A percentile compares a stretch with the other conserved stretches of the same genome.
phyloP scores from a whole-genome alignment of 345 rosid genomes.

The Eucalyptus pauciflora region DNA sequence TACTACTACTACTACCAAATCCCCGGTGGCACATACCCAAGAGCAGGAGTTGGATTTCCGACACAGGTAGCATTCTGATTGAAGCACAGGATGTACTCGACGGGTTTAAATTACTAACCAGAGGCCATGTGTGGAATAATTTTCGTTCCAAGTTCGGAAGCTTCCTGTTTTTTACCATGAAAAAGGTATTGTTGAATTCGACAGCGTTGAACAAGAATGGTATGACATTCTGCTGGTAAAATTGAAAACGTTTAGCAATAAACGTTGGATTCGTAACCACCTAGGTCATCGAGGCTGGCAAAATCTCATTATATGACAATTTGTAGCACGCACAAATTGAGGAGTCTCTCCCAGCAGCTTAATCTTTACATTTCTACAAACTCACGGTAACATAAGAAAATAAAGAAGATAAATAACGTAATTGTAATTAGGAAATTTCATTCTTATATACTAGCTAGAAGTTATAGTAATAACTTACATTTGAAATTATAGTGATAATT shows the following conservation, averaged over 20 bases:
- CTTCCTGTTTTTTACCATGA: background rate
- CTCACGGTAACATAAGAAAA: background rate
- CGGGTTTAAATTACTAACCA: background rate
- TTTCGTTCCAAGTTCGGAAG: background rate
- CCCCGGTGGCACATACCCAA: background rate
- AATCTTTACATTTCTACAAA: background rate
- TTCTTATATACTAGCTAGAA: background rate
- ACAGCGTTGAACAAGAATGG: background rate
- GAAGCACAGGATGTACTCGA: background rate
- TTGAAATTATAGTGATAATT: background rate
- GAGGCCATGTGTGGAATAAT: background rate
- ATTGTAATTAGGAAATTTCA: background rate
- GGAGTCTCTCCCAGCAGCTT: background rate
- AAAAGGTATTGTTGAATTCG: background rate
- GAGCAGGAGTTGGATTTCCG: background rate
- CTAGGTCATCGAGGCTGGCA: background rate
- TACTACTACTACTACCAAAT: background rate
- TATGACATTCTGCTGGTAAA: background rate
- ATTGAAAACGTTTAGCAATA: no score
- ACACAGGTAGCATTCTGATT: background rate
- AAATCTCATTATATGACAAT: background rate
- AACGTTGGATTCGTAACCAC: background rate
- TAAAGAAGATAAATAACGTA: background rate
- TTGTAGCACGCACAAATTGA: background rate
- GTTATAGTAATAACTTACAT: background rate